A percentile compares a stretch with the other conserved stretches of the same genome.
Evolutionary conservation across 495 filamentous ascomycete species (phyloP).

Genomic region (Penicillium chermesinum): DNA sequence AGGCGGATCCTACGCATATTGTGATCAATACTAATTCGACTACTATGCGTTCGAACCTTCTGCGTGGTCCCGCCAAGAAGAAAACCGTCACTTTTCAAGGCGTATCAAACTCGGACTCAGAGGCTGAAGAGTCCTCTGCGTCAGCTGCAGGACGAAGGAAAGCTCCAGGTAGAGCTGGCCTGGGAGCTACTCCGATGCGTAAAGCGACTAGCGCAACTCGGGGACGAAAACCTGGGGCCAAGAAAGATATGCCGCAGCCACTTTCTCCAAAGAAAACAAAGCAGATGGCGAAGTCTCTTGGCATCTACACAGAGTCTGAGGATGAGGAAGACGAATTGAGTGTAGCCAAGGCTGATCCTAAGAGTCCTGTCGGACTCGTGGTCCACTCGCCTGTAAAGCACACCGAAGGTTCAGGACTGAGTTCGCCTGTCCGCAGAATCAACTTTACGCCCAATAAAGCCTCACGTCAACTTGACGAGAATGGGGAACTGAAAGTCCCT

Average conservation of each 20-base stretch:
- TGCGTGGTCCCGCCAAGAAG: constrained; percentile 41
- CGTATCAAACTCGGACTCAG: constrained; percentile 32
- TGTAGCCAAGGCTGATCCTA: constrained; percentile 36
- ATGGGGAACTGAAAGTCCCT: constrained; percentile 29
- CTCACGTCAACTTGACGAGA: constrained; percentile 30
- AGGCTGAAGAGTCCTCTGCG: constrained; percentile 22
- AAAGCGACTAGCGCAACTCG: constrained; percentile 31
- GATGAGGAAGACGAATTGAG: constrained; percentile 50
- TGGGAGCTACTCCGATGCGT: constrained; percentile 47
- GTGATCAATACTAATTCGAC: constrained; percentile 30
- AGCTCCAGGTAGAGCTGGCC: constrained; percentile 25
- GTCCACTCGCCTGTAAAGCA: constrained; percentile 41
- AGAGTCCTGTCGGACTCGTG: constrained; percentile 21
- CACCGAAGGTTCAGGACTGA: constrained; percentile 23
- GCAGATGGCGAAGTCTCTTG: constrained; percentile 45
- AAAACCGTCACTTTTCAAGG: constrained; percentile 54
- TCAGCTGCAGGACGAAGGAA: constrained; percentile 23
- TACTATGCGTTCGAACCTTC: constrained; percentile 31
- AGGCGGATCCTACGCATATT: constrained; percentile 20
- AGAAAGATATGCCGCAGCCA: constrained; percentile 33
- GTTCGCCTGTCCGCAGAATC: constrained; percentile 39
- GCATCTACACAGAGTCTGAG: constrained; percentile 38
- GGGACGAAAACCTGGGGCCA: constrained; percentile 37
- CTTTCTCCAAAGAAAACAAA: constrained; percentile 54
- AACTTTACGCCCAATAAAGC: constrained; percentile 33